Conservation (phyloP, 208 protist species). For the Blechomonas ayalai region DNA sequence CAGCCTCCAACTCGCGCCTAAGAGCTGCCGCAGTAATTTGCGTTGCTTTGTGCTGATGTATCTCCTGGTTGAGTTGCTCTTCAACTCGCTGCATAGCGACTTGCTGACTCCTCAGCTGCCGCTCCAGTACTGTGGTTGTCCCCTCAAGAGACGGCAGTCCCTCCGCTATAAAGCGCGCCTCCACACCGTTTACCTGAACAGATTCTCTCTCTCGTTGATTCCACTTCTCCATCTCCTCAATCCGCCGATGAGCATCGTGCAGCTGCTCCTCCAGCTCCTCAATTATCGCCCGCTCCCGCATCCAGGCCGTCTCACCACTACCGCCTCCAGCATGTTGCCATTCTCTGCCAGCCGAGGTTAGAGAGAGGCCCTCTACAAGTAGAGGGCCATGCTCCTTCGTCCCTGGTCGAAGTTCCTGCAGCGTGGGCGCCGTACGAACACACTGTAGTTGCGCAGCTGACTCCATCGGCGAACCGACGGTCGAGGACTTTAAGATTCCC, state of each 20-base stretch:
- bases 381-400: background rate
- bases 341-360: background rate
- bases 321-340: background rate
- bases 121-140: constrained; percentile 3
- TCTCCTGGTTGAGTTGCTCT: constrained; percentile 34
- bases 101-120: constrained; percentile 12
- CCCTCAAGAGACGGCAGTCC: constrained; percentile 14
- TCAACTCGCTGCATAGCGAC: constrained; percentile 6
- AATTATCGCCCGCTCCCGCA: constrained; percentile 13
- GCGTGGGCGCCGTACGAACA: background rate
- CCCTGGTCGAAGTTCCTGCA: background rate
- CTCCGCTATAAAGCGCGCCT: background rate
- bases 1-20: constrained; percentile 22
- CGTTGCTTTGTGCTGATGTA: constrained; percentile 15
- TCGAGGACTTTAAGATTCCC: too few species aligned
- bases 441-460: constrained; percentile 1
- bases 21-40: constrained; percentile 9
- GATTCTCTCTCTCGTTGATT: background rate
- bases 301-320: background rate
- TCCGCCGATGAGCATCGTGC: constrained; percentile 20
- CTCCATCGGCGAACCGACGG: background rate
- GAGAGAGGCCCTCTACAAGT: background rate
- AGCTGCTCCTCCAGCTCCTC: constrained; percentile 43
- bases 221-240: constrained; percentile 19
- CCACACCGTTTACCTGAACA: background rate